These are phyloP conservation scores for Polytolypa hystricis DNA, from an alignment of 2,329 filamentous ascomycete genomes.

Conservation along the genomic window DNA sequence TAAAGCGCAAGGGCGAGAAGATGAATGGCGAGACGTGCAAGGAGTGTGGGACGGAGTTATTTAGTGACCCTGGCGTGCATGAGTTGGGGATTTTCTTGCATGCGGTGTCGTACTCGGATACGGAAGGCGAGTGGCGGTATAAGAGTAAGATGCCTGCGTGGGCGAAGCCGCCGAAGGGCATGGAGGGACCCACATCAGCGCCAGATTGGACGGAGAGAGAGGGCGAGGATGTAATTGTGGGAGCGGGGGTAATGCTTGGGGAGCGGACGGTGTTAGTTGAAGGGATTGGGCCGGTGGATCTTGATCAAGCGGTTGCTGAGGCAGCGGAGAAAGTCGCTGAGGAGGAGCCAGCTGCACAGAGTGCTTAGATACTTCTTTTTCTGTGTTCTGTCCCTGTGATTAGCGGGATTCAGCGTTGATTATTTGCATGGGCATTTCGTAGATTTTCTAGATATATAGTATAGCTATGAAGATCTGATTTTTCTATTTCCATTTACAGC, in stretches of 20 bases:
- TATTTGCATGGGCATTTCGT: too few relatives aligned
- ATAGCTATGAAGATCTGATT: too few relatives aligned
- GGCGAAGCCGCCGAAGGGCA: slow-evolving; percentile 69
- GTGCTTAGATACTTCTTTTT: too few relatives aligned
- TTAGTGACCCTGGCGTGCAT: slow-evolving; percentile 81
- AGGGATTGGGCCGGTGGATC: slow-evolving; percentile 10
- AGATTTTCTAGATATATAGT: too few relatives aligned
- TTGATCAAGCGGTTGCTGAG: slow-evolving; percentile 3
- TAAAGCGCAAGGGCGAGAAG: slow-evolving; percentile 83
- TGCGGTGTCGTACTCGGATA: slow-evolving; percentile 78
- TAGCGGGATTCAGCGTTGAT: too few relatives aligned
- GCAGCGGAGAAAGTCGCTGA: too few relatives aligned
- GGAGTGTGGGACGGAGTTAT: slow-evolving; percentile 75
- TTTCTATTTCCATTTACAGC: too few relatives aligned
- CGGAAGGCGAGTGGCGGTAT: slow-evolving; percentile 75
- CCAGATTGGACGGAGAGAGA: slow-evolving; percentile 34
- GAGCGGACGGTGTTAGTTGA: slow-evolving; percentile 14
- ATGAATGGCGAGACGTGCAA: slow-evolving; percentile 78
- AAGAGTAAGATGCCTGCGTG: slow-evolving; percentile 72
- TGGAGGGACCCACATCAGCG: slow-evolving; percentile 59
- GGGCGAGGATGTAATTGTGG: slow-evolving; percentile 30
- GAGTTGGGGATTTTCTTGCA: slow-evolving; percentile 92
- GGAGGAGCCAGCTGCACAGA: too few relatives aligned
- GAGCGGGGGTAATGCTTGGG: slow-evolving; percentile 17
- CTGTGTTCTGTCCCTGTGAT: too few relatives aligned